Conservation (phyloP, 441 rosid genomes). For the Euphorbia celastroides region DNA sequence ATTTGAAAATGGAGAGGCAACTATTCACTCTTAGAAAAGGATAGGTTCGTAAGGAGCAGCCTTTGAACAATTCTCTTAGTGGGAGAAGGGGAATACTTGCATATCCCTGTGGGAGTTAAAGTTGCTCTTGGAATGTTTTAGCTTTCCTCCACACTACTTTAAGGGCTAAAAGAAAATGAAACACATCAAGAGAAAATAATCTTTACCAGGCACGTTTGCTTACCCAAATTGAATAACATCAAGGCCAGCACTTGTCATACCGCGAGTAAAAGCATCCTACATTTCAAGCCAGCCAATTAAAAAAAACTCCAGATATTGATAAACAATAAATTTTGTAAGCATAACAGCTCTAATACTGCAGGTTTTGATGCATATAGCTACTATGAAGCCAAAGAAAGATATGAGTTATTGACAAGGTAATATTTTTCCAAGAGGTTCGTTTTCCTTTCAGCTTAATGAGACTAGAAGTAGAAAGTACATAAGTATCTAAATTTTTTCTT, state of each 20-base stretch:
- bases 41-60: too few relatives aligned
- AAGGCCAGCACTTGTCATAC: slow-evolving; percentile 64
- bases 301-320: slow-evolving; percentile 14
- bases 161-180: slow-evolving; percentile 8
- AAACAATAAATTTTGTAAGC: not conserved
- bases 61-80: too few relatives aligned
- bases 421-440: not conserved
- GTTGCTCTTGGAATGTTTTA: too few relatives aligned
- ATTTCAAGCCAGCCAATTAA: slow-evolving; percentile 22
- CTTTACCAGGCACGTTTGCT: slow-evolving; percentile 22
- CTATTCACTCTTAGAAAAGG: too few relatives aligned
- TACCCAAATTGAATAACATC: slow-evolving; percentile 91
- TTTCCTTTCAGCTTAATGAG: not conserved
- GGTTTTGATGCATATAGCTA: not conserved
- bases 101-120: too few relatives aligned
- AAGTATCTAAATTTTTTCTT: not conserved
- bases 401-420: not conserved
- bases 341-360: slow-evolving; percentile 7
- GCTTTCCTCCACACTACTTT: not conserved
- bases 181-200: slow-evolving; percentile 1
- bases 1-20: not conserved
- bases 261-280: slow-evolving; percentile 91
- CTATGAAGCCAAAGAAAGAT: not conserved
- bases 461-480: not conserved
- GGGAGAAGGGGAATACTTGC: too few relatives aligned